A percentile compares a stretch with the other conserved stretches of the same genome.
Evolutionary conservation across 306 rosid genomes (phyloP).

Genomic region (Begonia loranthoides): DNA sequence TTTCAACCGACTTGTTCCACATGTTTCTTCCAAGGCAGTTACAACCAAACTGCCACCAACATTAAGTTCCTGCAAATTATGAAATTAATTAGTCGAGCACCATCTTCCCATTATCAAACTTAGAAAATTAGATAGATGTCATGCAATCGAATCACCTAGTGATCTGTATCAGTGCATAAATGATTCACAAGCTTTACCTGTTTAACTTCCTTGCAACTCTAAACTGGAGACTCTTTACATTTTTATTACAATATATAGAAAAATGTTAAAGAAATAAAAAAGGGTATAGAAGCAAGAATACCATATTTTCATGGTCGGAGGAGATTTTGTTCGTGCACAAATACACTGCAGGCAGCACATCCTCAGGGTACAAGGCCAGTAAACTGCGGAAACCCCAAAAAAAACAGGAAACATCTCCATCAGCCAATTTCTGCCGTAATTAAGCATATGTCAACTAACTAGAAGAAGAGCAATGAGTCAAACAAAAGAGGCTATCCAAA

Average conservation of each 20-base stretch:
- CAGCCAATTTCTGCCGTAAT: too few relatives aligned
- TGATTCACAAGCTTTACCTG: background rate
- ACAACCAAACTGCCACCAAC: slow-evolving; percentile 85
- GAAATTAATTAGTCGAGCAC: background rate
- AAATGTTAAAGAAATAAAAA: background rate
- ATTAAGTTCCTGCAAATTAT: slow-evolving; percentile 55
- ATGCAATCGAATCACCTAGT: background rate
- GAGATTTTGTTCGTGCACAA: slow-evolving; percentile 83
- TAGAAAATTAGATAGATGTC: background rate
- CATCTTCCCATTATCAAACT: background rate
- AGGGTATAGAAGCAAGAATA: slow-evolving; percentile 6
- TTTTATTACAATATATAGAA: too few relatives aligned
- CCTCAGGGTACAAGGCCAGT: slow-evolving; percentile 70
- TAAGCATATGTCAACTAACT: too few relatives aligned
- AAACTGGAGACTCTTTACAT: too few relatives aligned
- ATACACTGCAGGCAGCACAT: slow-evolving; percentile 81
- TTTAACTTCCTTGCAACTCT: too few relatives aligned
- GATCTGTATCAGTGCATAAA: background rate
- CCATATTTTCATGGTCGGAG: slow-evolving; percentile 82
- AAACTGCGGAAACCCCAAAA: slow-evolving; percentile 29
- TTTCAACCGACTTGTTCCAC: slow-evolving; percentile 60
- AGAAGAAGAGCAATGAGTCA: too few relatives aligned
- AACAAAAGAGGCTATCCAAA: slow-evolving; percentile 9
- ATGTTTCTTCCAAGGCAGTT: slow-evolving; percentile 78
- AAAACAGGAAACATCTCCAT: too few relatives aligned